phyloP scores from a whole-genome alignment of 2,329 filamentous ascomycete species.

The Xylariaceae sp. region DNA sequence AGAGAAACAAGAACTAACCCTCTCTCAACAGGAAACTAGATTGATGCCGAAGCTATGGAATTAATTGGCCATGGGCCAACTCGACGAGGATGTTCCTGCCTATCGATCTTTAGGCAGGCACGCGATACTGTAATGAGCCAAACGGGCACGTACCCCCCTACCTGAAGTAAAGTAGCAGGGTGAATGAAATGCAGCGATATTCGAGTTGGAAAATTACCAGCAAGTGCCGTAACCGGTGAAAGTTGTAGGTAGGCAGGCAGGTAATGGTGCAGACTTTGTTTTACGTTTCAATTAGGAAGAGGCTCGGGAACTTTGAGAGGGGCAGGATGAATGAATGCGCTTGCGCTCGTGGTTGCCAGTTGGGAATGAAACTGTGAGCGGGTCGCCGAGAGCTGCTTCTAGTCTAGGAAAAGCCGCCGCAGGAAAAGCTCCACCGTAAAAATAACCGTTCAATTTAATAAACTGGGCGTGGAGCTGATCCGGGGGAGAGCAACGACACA shows the following conservation, averaged over 20 bases:
- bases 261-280: conserved; percentile 14
- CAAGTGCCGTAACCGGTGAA: neutral
- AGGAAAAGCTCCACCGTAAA: conserved; percentile 21
- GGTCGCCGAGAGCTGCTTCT: neutral
- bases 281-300: conserved; percentile 16
- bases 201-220: neutral
- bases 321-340: conserved; percentile 21
- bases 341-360: conserved; percentile 14
- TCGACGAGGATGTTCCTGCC: no score
- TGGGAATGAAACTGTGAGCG: conserved; percentile 13
- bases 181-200: neutral
- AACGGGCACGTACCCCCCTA: no score
- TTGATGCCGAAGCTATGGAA: neutral
- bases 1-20: neutral
- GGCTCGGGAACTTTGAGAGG: conserved; percentile 8
- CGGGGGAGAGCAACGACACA: no score
- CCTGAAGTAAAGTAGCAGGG: no score
- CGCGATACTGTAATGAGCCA: no score
- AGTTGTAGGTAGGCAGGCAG: conserved; percentile 7
- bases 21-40: neutral
- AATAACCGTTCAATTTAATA: conserved; percentile 4
- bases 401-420: conserved; percentile 1
- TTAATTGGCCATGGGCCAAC: neutral
- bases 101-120: no score
- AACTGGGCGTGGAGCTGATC: conserved; percentile 1